Conservation (phyloP, 441 rosid genomes). For the Populus hybrid region DNA sequence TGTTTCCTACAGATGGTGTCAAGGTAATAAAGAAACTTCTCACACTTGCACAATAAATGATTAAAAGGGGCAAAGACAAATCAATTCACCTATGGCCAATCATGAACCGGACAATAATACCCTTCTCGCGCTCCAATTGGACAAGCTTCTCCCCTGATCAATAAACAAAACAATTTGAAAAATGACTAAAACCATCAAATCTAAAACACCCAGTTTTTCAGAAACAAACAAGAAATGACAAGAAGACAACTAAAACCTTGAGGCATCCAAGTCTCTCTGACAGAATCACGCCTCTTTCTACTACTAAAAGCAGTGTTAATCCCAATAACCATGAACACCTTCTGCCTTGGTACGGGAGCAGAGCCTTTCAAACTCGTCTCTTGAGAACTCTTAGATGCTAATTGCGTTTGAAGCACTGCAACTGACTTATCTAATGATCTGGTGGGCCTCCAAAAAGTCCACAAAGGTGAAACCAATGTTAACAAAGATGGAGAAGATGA, state of each 20-base stretch:
- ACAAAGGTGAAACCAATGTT: not conserved
- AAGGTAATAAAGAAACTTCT: conserved; percentile 1
- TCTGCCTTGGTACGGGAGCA: conserved; percentile 52
- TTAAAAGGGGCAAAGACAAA: not conserved
- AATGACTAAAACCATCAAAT: not conserved
- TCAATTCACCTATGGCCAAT: conserved; percentile 77
- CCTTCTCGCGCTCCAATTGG: conserved; percentile 73
- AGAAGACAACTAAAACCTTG: conserved; percentile 41
- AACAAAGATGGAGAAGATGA: not conserved
- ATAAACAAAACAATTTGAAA: not conserved
- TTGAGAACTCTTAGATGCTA: conserved; percentile 82
- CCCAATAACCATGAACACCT: conserved; percentile 32
- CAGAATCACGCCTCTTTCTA: conserved; percentile 88
- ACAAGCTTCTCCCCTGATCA: conserved; percentile 53
- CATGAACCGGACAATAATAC: conserved; percentile 81
- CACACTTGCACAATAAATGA: conserved; percentile 7
- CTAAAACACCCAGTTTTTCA: not conserved
- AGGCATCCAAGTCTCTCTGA: conserved; percentile 95
- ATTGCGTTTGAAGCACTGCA: conserved; percentile 75
- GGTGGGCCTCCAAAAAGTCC: conserved; percentile 21
- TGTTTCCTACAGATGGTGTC: not conserved
- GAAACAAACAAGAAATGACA: conserved; percentile 10
- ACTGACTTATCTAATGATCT: conserved; percentile 82
- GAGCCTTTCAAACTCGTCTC: conserved; percentile 48
- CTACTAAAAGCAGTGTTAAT: conserved; percentile 80